Conservation (phyloP, 2,329 filamentous ascomycete genomes). For the Curvularia spicifera region DNA sequence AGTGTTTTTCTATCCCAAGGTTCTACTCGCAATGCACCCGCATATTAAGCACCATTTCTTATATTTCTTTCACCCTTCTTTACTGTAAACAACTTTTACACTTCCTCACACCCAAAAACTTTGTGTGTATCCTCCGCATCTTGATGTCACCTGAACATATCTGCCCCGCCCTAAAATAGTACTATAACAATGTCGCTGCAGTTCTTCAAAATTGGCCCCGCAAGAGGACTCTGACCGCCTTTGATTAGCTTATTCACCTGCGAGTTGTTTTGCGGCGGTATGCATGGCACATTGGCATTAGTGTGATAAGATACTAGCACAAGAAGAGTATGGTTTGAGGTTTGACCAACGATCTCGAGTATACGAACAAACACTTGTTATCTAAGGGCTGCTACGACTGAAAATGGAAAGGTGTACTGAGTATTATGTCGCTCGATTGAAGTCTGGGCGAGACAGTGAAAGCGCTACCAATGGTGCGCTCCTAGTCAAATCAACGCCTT, state of each 20-base stretch:
- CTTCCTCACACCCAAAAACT: neutral
- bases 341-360: constrained; percentile 72
- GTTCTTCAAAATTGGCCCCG: constrained; percentile 75
- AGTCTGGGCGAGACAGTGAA: neutral
- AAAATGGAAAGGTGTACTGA: constrained; percentile 70
- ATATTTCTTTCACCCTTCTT: neutral
- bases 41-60: neutral
- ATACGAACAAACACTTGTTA: constrained; percentile 70
- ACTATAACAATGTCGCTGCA: constrained; percentile 68
- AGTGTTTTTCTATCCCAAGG: neutral
- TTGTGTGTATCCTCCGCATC: constrained; percentile 50
- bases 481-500: neutral
- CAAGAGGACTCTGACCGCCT: constrained; percentile 70
- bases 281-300: constrained; percentile 63
- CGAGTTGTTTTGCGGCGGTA: neutral
- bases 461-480: neutral
- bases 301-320: constrained; percentile 78
- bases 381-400: constrained; percentile 66
- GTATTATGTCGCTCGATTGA: constrained; percentile 35
- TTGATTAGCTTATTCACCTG: constrained; percentile 66
- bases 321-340: constrained; percentile 74
- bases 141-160: constrained; percentile 52
- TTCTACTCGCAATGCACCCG: neutral
- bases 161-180: constrained; percentile 52
- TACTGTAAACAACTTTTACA: neutral